Evolutionary conservation across 1,284 basidiomycete genomes (phyloP).

Genomic region (Somion occarium): DNA sequence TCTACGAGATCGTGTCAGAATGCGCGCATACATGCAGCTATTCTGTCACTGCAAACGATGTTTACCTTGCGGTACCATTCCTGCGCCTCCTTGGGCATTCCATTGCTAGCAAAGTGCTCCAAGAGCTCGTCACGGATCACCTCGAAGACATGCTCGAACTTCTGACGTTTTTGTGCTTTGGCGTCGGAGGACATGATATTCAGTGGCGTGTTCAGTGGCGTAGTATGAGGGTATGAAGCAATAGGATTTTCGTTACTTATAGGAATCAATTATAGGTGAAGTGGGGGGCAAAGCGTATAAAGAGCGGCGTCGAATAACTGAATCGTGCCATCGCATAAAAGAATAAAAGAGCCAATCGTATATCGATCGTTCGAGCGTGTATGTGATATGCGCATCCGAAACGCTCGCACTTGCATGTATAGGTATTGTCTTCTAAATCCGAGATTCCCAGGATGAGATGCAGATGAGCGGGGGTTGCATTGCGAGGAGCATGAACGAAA

Average conservation of each 20-base stretch:
- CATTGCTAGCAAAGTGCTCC: slow-evolving; percentile 57
- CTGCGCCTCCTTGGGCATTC: slow-evolving; percentile 79
- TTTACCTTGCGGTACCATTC: slow-evolving; percentile 78
- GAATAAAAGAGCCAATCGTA: not conserved
- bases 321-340: not conserved
- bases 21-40: not conserved
- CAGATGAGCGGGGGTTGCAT: not conserved
- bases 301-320: not conserved
- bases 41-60: slow-evolving; percentile 8
- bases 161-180: slow-evolving; percentile 42
- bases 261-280: not conserved
- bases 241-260: not conserved
- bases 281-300: not conserved
- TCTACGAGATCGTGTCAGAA: slow-evolving; percentile 41
- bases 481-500: not conserved
- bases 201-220: too few species aligned
- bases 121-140: slow-evolving; percentile 57
- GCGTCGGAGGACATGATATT: too few species aligned
- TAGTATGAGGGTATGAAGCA: not conserved
- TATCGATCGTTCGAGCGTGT: not conserved
- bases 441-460: too few species aligned
- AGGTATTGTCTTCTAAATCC: too few species aligned
- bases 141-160: slow-evolving; percentile 49
- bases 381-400: too few species aligned
- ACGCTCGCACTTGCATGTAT: too few species aligned